These are phyloP conservation scores for Cutaneotrichosporon arboriforme DNA, from an alignment of 1,284 basidiomycete genomes.

Conservation along the genomic window DNA sequence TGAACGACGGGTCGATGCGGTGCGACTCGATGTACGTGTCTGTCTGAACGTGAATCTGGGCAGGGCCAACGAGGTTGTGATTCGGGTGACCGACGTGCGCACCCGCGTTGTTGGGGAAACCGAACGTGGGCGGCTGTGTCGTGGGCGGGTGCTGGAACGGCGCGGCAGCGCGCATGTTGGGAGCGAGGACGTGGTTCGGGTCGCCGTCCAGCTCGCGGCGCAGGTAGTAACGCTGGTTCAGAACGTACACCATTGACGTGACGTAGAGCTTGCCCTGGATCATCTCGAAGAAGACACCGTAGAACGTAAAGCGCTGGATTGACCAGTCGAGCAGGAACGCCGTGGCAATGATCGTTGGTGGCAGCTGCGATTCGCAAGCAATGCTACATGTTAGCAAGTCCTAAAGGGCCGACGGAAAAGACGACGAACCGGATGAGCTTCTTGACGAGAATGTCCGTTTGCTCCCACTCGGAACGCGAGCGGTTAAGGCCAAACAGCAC, in stretches of 20 bases:
- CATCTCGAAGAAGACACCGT: constrained; percentile 27
- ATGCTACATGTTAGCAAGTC: constrained; percentile 4
- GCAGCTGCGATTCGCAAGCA: constrained; percentile 28
- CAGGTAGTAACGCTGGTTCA: constrained; percentile 23
- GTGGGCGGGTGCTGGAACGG: constrained; percentile 7
- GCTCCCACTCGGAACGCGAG: constrained; percentile 27
- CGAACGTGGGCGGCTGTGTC: constrained; percentile 3
- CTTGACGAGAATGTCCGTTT: constrained; percentile 25
- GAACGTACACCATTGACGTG: constrained; percentile 23
- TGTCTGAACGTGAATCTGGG: constrained; percentile 28
- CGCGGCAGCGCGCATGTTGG: not conserved
- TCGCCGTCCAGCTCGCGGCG: constrained; percentile 12
- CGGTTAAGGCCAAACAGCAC: constrained; percentile 23
- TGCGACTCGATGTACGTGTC: constrained; percentile 28
- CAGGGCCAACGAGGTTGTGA: constrained; percentile 8
- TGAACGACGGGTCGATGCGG: constrained; percentile 16
- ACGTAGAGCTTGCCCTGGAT: constrained; percentile 27
- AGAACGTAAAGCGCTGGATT: constrained; percentile 18
- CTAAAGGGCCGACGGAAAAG: too few relatives aligned
- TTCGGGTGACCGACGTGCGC: constrained; percentile 6
- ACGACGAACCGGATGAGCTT: constrained; percentile 12
- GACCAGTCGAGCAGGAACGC: constrained; percentile 23
- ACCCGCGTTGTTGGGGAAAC: not conserved
- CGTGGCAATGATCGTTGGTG: constrained; percentile 20
- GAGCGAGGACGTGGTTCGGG: not conserved